These are phyloP conservation scores for Pyricularia pennisetigena DNA, from an alignment of 2,329 filamentous ascomycete genomes.

Conservation along the genomic window DNA sequence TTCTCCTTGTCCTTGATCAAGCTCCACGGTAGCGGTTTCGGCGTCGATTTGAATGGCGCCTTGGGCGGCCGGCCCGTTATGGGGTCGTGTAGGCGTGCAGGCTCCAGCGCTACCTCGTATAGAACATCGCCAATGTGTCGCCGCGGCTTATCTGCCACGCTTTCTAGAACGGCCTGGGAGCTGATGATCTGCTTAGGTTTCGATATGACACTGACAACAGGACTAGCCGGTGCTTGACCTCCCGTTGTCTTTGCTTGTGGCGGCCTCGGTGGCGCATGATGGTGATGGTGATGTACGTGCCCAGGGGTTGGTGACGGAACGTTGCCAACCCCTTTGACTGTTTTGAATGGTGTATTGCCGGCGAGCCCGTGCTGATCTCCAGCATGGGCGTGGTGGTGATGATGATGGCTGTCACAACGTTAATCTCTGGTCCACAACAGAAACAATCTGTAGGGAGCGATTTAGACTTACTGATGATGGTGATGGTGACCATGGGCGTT, in stretches of 20 bases:
- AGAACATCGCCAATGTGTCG: constrained; percentile 77
- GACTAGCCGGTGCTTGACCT: constrained; percentile 22
- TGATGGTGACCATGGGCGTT: constrained; percentile 47
- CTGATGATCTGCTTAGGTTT: constrained; percentile 58
- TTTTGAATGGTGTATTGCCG: constrained; percentile 36
- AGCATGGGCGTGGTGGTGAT: constrained; percentile 38
- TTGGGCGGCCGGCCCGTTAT: constrained; percentile 35
- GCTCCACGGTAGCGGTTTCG: constrained; percentile 67
- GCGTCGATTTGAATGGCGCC: constrained; percentile 35
- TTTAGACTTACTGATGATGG: constrained; percentile 45
- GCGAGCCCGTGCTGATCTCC: constrained; percentile 31
- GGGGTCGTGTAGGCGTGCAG: constrained; percentile 36
- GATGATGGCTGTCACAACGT: constrained; percentile 27
- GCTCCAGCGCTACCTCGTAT: constrained; percentile 60
- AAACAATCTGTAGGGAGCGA: not conserved
- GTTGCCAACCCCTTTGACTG: constrained; percentile 33
- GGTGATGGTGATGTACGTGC: constrained; percentile 34
- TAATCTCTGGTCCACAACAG: not conserved
- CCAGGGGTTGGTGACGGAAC: constrained; percentile 30
- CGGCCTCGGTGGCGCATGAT: constrained; percentile 30
- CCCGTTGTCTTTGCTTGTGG: constrained; percentile 15
- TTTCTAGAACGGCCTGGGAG: constrained; percentile 62
- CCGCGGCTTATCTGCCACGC: constrained; percentile 59
- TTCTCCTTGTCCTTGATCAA: constrained; percentile 68
- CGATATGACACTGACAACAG: constrained; percentile 36